Conservation (phyloP, 495 filamentous ascomycete genomes). For the Neurospora sp. region DNA sequence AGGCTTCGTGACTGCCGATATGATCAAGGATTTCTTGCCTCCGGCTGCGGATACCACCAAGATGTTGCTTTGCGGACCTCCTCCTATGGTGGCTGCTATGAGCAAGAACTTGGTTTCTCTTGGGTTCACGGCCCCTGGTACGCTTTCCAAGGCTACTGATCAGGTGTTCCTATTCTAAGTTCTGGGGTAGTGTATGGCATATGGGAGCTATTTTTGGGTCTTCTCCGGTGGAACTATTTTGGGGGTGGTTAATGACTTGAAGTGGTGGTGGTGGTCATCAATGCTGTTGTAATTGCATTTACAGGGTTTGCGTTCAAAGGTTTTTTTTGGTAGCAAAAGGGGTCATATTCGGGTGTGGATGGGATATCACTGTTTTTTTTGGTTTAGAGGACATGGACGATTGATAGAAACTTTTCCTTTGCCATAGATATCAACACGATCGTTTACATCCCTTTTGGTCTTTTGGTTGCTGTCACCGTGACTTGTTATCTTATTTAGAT, state of each 20-base stretch:
- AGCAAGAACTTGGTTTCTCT: slow-evolving; percentile 71
- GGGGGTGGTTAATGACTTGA: background rate
- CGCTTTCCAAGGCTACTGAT: slow-evolving; percentile 70
- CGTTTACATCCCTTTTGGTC: background rate
- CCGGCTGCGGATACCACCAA: slow-evolving; percentile 46
- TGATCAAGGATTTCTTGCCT: slow-evolving; percentile 21
- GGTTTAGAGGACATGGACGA: background rate
- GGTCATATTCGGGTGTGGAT: background rate
- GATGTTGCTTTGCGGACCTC: slow-evolving; percentile 70
- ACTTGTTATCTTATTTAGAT: no score
- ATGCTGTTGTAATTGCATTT: background rate
- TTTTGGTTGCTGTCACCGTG: background rate
- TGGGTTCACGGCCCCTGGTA: slow-evolving; percentile 62
- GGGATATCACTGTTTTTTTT: background rate
- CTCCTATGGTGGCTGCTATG: slow-evolving; percentile 75
- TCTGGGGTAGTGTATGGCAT: background rate
- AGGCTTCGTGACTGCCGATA: slow-evolving; percentile 25
- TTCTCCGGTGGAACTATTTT: background rate
- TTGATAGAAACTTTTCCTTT: background rate
- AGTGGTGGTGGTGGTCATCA: background rate
- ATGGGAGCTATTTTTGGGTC: background rate
- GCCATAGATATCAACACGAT: background rate
- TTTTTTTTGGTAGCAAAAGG: background rate
- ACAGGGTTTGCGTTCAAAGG: background rate
- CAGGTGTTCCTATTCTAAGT: slow-evolving; percentile 76